Evolutionary conservation across 2,329 filamentous ascomycete genomes (phyloP).

Genomic region (Aureobasidium leucospermi): DNA sequence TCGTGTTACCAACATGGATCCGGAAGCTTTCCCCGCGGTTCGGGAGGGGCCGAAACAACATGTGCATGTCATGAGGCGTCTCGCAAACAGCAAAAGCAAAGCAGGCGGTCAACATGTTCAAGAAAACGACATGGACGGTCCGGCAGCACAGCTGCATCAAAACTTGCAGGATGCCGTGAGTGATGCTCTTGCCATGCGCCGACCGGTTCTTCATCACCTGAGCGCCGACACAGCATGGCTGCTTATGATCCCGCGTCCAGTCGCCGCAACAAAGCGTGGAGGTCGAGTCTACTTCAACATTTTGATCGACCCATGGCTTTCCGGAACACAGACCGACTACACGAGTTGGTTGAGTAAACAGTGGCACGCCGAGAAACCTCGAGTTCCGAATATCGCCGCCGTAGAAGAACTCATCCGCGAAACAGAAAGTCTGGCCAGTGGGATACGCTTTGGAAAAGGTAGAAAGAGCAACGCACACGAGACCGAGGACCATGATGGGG

Average conservation of each 20-base stretch:
- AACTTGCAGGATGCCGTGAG: constrained; percentile 36
- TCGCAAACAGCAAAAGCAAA: constrained; percentile 1
- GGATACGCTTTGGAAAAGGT: constrained; percentile 19
- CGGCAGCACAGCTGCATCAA: constrained; percentile 34
- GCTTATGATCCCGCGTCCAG: constrained; percentile 54
- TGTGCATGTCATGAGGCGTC: constrained; percentile 3
- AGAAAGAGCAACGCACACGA: constrained; percentile 17
- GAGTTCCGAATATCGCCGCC: constrained; percentile 48
- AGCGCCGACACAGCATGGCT: constrained; percentile 64
- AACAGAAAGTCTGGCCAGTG: constrained; percentile 39
- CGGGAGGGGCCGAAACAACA: constrained; percentile 6
- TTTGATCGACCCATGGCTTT: constrained; percentile 59
- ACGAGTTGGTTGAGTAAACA: constrained; percentile 59
- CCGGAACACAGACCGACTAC: constrained; percentile 56
- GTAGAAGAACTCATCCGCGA: constrained; percentile 46
- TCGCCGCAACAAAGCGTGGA: constrained; percentile 33
- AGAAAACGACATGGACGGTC: constrained; percentile 20
- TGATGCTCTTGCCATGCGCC: constrained; percentile 33
- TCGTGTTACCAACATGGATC: neutral
- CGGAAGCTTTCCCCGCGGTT: neutral
- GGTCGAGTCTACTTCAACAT: constrained; percentile 54
- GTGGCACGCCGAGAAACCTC: constrained; percentile 51
- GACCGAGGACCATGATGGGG: constrained; percentile 10
- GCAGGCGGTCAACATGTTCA: neutral
- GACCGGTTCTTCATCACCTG: constrained; percentile 55